Evolutionary conservation across 1,284 basidiomycete species (phyloP).

Genomic region (Apiotrichum gracile): DNA sequence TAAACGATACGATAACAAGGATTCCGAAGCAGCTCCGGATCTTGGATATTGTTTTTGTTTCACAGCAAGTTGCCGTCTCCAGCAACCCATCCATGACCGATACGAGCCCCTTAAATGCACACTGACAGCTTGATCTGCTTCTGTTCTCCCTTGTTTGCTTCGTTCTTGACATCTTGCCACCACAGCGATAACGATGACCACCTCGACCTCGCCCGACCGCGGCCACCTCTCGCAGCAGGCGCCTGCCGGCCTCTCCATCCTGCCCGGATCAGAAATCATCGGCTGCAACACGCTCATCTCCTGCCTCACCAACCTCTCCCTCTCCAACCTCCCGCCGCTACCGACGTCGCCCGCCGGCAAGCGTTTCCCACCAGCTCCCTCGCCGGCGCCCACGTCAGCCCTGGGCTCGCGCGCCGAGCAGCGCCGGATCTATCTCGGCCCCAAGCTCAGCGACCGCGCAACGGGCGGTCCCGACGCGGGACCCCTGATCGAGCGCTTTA

Average conservation of each 20-base stretch:
- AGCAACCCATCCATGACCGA: too few relatives aligned
- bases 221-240: slow-evolving; percentile 1
- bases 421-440: slow-evolving; percentile 36
- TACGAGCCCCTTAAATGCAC: too few relatives aligned
- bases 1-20: too few relatives aligned
- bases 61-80: too few relatives aligned
- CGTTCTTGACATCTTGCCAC: too few relatives aligned
- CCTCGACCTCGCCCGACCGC: neutral
- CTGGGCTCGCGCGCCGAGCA: slow-evolving; percentile 34
- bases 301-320: slow-evolving; percentile 26
- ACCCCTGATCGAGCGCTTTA: slow-evolving; percentile 43
- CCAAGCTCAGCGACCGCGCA: slow-evolving; percentile 38
- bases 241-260: slow-evolving; percentile 22
- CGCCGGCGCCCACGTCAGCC: slow-evolving; percentile 15
- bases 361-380: slow-evolving; percentile 24
- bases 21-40: too few relatives aligned
- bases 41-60: too few relatives aligned
- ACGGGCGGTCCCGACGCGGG: slow-evolving; percentile 44
- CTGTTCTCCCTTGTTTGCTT: too few relatives aligned
- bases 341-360: slow-evolving; percentile 4
- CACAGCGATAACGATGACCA: neutral
- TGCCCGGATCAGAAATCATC: slow-evolving; percentile 23
- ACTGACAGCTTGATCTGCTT: too few relatives aligned
- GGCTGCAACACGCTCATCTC: slow-evolving; percentile 35
- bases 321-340: slow-evolving; percentile 15